Evolutionary conservation across 2,329 filamentous ascomycete genomes (phyloP).

Genomic region (Davidsoniella virescens): DNA sequence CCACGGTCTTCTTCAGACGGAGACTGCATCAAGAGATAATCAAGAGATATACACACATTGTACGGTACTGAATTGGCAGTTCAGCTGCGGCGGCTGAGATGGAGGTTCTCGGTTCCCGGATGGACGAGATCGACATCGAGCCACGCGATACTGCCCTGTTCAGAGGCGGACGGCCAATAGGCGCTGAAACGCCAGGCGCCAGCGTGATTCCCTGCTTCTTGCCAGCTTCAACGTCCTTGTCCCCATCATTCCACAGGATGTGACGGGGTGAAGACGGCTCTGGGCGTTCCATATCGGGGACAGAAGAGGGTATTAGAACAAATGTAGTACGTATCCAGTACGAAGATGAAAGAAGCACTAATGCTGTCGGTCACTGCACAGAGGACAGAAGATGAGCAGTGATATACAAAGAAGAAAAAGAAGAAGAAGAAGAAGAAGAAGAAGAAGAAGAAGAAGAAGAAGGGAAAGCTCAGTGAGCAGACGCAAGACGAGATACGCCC

Average conservation of each 20-base stretch:
- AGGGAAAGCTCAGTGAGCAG: slow-evolving; percentile 5
- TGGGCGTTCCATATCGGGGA: slow-evolving; percentile 4
- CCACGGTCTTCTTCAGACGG: not conserved
- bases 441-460: not conserved
- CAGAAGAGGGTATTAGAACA: not conserved
- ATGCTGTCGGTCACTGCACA: not conserved
- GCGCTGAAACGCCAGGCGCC: slow-evolving; percentile 3
- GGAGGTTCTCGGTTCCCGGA: slow-evolving; percentile 9
- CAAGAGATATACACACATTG: slow-evolving; percentile 25
- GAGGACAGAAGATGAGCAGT: not conserved
- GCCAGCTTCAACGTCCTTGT: slow-evolving; percentile 10
- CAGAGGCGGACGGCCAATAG: slow-evolving; percentile 9
- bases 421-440: not conserved
- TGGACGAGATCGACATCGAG: slow-evolving; percentile 12
- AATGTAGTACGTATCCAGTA: not conserved
- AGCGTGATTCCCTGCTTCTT: slow-evolving; percentile 1
- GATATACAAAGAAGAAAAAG: not conserved
- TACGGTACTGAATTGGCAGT: slow-evolving; percentile 39
- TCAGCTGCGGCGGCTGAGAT: slow-evolving; percentile 11
- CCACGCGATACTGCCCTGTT: slow-evolving; percentile 11
- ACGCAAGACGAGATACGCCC: slow-evolving; percentile 11
- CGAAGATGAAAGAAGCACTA: not conserved
- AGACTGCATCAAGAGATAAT: not conserved
- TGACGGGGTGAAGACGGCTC: slow-evolving; percentile 1
- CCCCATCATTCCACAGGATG: slow-evolving; percentile 5